Evolutionary conservation across 177 flowering plant genomes (phyloP), one percentile per base, ranked within the genome.

Genomic region (Telopea speciosissima): DNA sequence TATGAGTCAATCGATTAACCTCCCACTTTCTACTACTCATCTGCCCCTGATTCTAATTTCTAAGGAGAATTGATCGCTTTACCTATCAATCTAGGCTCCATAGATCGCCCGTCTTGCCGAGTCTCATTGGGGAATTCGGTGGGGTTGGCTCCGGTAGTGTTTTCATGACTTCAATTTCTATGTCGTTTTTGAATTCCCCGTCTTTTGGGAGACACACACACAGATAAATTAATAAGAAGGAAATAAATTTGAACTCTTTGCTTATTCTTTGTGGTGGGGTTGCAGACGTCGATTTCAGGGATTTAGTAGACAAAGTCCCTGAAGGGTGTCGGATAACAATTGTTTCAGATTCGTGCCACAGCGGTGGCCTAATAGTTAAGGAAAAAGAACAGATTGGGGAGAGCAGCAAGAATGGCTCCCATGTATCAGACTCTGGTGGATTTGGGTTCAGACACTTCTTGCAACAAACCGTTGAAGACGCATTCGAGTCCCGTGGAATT

Each of bases 371-470:
- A 13, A 84, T 95, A 33, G 87, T 86, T 45, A 85, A 86, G 58
- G 86, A 92, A 0, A 88, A 89, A 73, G 99, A 95, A 79, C 97
- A 95, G 74, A 95, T 95, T n/a, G 97, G 99, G 5, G 97, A 90
- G 75, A 92, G 97, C 83, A 84, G 87, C 3, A 87, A 69, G 75
- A 42, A 44, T 1, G 67, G 69, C 10, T 62, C 72, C 0, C 73
- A 71, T 0, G 77, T 69, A 19, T 40, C 59, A 17, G 60, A 19
- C 12, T 70, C 80, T 0, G 77, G 72, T 26, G 81, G 85, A 1
- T 85, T 80, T 58, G 88, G 89, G 5, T 87, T 93, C 73, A 86
- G 72, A 62, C 68, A 70, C 63, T 88, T 91, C 80, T 68, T 93
- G 70, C 83, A 86, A 21, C 74, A 81, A 60, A 81, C 72, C 0